Percentiles rank a stretch among this genome's conserved stretches.
These are phyloP conservation scores for Russula lepida DNA, from an alignment of 768 basidiomycete genomes.

Conservation along the genomic window DNA sequence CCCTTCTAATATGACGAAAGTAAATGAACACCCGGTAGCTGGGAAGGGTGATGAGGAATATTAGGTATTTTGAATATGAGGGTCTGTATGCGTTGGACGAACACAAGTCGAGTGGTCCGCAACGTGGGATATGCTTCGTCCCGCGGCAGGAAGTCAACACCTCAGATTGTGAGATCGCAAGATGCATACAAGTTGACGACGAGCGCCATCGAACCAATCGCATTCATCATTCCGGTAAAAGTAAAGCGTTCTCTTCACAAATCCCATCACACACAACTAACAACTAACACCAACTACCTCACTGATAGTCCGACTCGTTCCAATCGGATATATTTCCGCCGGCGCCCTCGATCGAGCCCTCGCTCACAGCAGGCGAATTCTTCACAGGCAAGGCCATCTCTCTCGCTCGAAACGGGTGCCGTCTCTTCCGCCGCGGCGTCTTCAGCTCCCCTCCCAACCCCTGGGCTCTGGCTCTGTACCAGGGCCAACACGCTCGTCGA, in stretches of 20 bases:
- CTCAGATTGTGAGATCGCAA: constrained; percentile 87
- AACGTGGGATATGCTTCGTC: constrained; percentile 95
- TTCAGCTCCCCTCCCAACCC: neutral
- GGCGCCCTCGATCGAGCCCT: constrained; percentile 25
- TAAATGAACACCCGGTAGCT: neutral
- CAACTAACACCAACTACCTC: no score
- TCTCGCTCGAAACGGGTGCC: constrained; percentile 57
- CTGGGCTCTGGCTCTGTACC: constrained; percentile 2
- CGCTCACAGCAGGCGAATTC: no score
- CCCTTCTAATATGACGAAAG: neutral
- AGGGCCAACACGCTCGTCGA: constrained; percentile 24
- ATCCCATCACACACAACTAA: neutral
- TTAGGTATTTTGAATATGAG: constrained; percentile 96
- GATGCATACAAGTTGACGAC: constrained; percentile 85
- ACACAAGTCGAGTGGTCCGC: constrained; percentile 84
- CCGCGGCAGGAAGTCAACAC: constrained; percentile 87
- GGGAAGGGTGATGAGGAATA: constrained; percentile 72
- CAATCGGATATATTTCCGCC: constrained; percentile 97
- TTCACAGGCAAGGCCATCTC: no score
- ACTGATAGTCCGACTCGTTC: constrained; percentile 79
- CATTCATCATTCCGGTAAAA: constrained; percentile 91
- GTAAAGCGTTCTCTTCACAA: constrained; percentile 35
- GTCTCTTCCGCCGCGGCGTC: constrained; percentile 29
- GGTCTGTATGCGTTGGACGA: constrained; percentile 68
- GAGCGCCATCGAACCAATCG: constrained; percentile 75